Conservation (phyloP, 1,139 yeast species). For the Williopsis jadinii region DNA sequence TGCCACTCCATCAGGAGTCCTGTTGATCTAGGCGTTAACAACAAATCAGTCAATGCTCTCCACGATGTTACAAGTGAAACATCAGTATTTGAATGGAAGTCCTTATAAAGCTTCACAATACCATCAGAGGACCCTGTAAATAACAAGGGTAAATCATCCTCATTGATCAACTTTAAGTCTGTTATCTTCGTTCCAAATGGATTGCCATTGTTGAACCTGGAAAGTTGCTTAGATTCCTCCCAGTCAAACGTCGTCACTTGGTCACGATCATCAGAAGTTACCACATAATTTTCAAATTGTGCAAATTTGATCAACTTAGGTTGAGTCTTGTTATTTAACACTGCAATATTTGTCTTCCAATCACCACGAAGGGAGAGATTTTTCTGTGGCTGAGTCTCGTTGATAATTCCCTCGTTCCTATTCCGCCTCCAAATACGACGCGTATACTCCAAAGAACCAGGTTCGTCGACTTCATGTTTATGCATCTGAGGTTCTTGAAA, state of each 20-base stretch:
- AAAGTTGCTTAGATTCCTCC: slow-evolving; percentile 49
- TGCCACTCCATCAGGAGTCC: slow-evolving; percentile 95
- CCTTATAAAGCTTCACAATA: slow-evolving; percentile 75
- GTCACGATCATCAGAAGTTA: slow-evolving; percentile 81
- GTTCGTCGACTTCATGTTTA: slow-evolving; percentile 80
- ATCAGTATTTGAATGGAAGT: slow-evolving; percentile 51
- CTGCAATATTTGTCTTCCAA: slow-evolving; percentile 65
- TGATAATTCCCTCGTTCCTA: slow-evolving; percentile 79
- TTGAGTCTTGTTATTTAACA: slow-evolving; percentile 68
- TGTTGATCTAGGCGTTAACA: slow-evolving; percentile 72
- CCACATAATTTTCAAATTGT: slow-evolving; percentile 82
- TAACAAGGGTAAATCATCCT: slow-evolving; percentile 81
- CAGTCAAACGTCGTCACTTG: slow-evolving; percentile 87
- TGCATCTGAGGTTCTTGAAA: slow-evolving; percentile 97
- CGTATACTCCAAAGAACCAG: slow-evolving; percentile 84
- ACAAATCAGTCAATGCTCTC: slow-evolving; percentile 86
- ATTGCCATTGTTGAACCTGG: slow-evolving; percentile 75
- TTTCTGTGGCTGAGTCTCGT: slow-evolving; percentile 86
- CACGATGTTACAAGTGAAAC: slow-evolving; percentile 77
- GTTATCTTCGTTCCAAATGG: slow-evolving; percentile 87
- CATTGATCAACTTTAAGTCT: slow-evolving; percentile 79
- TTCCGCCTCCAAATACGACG: slow-evolving; percentile 84
- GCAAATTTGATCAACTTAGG: slow-evolving; percentile 76
- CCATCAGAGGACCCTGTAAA: slow-evolving; percentile 94
- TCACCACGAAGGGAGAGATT: slow-evolving; percentile 76